Base-by-base conservation (phyloP, 2,329 filamentous ascomycete species). In the Onygena corvina region DNA sequence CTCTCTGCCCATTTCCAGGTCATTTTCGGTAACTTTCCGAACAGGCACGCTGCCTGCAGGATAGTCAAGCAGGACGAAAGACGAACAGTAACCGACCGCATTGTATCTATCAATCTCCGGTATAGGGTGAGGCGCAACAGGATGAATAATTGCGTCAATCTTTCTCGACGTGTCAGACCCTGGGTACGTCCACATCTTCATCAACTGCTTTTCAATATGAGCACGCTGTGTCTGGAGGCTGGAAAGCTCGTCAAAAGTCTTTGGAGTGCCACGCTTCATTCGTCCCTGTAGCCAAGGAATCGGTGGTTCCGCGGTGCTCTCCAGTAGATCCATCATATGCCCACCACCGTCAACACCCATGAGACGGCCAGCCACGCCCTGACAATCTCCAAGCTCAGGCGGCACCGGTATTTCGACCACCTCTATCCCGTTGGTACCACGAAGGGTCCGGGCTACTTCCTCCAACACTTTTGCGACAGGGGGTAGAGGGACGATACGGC, bases 31-130 rank as follows among this genome's bases (percentile, higher is more conserved):
- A 46, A 80, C 70, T 1, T 61, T 59, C 2, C 79, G 64, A 0
- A 83, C 71, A 0, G 79, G 79, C 1, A 83, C 53, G 0, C 61
- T 63, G 0, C 75, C 80, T 1, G 79, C 74, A 0, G 80, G 75
- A 57, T 77, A 80, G 59, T 84, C 80, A 18, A 83, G 61, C 49
- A 83, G 57, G 6, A 81, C 78, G 57, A 79, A 81, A 1, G 69
- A 71, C 18, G 70, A 75, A 0, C 79, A 81, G 58, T 83, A 83
- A 50, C 77, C 75, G 0, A 77, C 74, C 0, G 73, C 74, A 59
- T 81, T 80, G 64, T 77, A 83, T 1, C 72, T 67, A 63, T 84
- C 80, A 49, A 80, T 73, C 7, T 73, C 70, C 1, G 79, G 76
- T 0, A 80, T 72, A 0, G 80, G 77, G 60, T 84, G 80, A 1